Evolutionary conservation across 1,284 basidiomycete genomes (phyloP).

Genomic region (Athelia sp.): DNA sequence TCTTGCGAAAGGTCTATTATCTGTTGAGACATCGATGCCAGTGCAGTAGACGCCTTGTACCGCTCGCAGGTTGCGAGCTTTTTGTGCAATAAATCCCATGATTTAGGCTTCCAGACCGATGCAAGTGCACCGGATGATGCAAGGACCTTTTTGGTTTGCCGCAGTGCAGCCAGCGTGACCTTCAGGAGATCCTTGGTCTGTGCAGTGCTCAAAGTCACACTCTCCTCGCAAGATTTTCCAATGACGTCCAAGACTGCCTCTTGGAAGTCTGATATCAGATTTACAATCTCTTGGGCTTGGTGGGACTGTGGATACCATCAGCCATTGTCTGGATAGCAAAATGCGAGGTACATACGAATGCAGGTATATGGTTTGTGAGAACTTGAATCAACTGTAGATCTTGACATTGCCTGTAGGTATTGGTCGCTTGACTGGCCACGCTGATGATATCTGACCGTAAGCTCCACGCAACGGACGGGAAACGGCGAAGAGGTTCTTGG

Average conservation of each 20-base stretch:
- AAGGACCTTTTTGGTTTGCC: slow-evolving; percentile 52
- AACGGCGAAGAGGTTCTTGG: slow-evolving; percentile 71
- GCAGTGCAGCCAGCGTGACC: slow-evolving; percentile 59
- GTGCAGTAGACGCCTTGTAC: slow-evolving; percentile 38
- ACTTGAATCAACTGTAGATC: slow-evolving; percentile 69
- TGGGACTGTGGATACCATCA: slow-evolving; percentile 14
- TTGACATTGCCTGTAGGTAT: slow-evolving; percentile 73
- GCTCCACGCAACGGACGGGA: slow-evolving; percentile 65
- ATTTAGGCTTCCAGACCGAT: slow-evolving; percentile 37
- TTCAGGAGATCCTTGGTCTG: slow-evolving; percentile 83
- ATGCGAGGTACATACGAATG: background rate
- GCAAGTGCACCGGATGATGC: slow-evolving; percentile 19
- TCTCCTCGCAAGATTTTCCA: slow-evolving; percentile 45
- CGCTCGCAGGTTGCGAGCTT: slow-evolving; percentile 34
- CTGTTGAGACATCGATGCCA: slow-evolving; percentile 48
- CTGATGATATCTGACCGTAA: slow-evolving; percentile 58
- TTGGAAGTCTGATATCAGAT: slow-evolving; percentile 51
- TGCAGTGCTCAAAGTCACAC: slow-evolving; percentile 48
- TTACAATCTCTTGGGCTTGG: slow-evolving; percentile 33
- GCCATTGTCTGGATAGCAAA: background rate
- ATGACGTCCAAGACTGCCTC: slow-evolving; percentile 47
- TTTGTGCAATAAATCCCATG: slow-evolving; percentile 33
- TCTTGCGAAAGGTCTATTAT: slow-evolving; percentile 23
- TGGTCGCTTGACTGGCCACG: slow-evolving; percentile 55
- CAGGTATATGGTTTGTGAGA: slow-evolving; percentile 51